Conservation (phyloP, 768 basidiomycete species). For the Harrya chromipes region DNA sequence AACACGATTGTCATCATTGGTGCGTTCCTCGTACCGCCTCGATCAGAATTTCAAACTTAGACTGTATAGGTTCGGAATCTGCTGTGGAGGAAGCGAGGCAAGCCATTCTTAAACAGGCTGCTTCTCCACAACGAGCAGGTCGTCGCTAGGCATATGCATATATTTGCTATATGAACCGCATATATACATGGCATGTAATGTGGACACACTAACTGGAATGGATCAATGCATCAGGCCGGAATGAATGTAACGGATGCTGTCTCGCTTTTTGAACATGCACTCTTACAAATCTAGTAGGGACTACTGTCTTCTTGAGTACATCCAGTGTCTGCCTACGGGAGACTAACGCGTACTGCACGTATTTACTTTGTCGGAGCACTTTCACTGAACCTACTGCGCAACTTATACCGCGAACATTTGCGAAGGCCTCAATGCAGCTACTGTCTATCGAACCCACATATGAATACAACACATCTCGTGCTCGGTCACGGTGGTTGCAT, state of each 20-base stretch:
- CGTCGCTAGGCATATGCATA: constrained; percentile 19
- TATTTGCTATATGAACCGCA: constrained; percentile 6
- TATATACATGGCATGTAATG: constrained; percentile 28
- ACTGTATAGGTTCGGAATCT: constrained; percentile 55
- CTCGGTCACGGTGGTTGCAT: too few species aligned
- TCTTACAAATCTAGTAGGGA: too few species aligned
- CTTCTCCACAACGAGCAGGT: constrained; percentile 27
- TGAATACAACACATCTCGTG: too few species aligned
- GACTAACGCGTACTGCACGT: too few species aligned
- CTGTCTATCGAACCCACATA: too few species aligned
- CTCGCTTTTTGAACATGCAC: too few species aligned
- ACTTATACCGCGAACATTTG: too few species aligned
- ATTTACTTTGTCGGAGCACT: too few species aligned
- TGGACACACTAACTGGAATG: constrained; percentile 27
- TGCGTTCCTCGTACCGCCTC: constrained; percentile 28
- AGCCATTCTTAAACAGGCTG: constrained; percentile 62
- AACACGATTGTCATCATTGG: constrained; percentile 86
- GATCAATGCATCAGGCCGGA: constrained; percentile 7
- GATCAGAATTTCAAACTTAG: constrained; percentile 4
- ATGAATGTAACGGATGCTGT: background rate
- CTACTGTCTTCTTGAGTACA: too few species aligned
- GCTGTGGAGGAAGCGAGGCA: constrained; percentile 73
- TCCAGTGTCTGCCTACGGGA: too few species aligned
- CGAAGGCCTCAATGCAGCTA: too few species aligned
- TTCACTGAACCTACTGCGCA: too few species aligned